These are phyloP conservation scores for Prinsepia uniflora DNA, from an alignment of 306 rosid genomes.

Conservation along the genomic window DNA sequence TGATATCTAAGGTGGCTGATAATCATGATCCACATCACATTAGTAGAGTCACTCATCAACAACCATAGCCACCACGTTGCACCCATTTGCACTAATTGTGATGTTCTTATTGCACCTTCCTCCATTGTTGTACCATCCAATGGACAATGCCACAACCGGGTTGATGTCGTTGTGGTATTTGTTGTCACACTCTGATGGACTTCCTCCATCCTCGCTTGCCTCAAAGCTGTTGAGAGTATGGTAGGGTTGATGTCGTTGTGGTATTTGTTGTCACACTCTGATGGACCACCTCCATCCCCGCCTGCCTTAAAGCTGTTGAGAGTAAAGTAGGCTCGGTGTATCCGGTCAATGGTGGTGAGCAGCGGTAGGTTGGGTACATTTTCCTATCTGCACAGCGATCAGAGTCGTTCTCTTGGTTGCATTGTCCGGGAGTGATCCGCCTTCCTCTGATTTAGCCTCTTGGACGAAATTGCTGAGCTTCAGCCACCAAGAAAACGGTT, in stretches of 20 bases:
- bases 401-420: slow-evolving; percentile 42
- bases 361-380: slow-evolving; percentile 31
- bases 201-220: slow-evolving; percentile 42
- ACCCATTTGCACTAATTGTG: no score
- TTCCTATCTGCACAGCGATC: slow-evolving; percentile 38
- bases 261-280: slow-evolving; percentile 35
- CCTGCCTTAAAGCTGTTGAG: slow-evolving; percentile 42
- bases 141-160: slow-evolving; percentile 45
- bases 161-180: slow-evolving; percentile 38
- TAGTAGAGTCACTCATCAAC: slow-evolving; percentile 54
- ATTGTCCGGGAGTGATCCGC: slow-evolving; percentile 34
- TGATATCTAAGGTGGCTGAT: slow-evolving; percentile 8
- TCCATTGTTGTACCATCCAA: slow-evolving; percentile 38
- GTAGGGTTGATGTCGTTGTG: slow-evolving; percentile 31
- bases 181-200: slow-evolving; percentile 40
- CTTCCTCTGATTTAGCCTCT: slow-evolving; percentile 15
- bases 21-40: slow-evolving; percentile 38
- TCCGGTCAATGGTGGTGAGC: slow-evolving; percentile 31
- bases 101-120: slow-evolving; percentile 35
- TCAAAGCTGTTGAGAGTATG: slow-evolving; percentile 46
- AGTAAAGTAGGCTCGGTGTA: slow-evolving; percentile 45
- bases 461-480: slow-evolving; percentile 19
- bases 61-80: slow-evolving; percentile 41
- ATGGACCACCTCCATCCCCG: slow-evolving; percentile 42
- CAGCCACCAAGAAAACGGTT: neutral